Percentiles rank a stretch among this genome's conserved stretches.
Conservation (phyloP, 2,329 filamentous ascomycete genomes). For the Cercospora sp. region DNA sequence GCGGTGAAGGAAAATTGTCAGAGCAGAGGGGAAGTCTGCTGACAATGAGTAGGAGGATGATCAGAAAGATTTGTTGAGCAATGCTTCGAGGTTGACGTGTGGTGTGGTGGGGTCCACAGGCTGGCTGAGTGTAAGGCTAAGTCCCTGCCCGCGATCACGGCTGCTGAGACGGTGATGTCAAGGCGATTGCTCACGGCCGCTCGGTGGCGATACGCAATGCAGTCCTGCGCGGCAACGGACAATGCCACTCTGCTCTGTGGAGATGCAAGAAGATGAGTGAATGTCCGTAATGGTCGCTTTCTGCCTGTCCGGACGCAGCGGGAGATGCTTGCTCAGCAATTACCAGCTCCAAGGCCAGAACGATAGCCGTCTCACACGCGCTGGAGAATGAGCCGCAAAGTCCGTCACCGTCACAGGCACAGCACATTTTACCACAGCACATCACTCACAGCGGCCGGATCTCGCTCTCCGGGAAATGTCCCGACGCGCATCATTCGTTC, state of each 20-base stretch:
- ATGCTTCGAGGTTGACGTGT: conserved; percentile 7
- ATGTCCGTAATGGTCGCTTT: no score
- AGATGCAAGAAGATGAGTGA: neutral
- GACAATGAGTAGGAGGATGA: conserved; percentile 4
- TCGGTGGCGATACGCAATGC: neutral
- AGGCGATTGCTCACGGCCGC: neutral
- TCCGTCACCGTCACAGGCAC: neutral
- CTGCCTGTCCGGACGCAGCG: neutral
- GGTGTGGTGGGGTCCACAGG: conserved; percentile 1
- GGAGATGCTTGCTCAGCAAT: conserved; percentile 2
- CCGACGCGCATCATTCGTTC: neutral
- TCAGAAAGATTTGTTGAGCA: conserved; percentile 14
- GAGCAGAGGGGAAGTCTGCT: conserved; percentile 9
- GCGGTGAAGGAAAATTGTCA: neutral
- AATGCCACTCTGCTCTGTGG: neutral
- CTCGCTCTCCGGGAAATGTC: conserved; percentile 5
- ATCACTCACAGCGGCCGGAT: neutral
- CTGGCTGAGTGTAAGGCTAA: neutral
- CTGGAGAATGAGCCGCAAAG: neutral
- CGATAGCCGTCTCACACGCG: neutral
- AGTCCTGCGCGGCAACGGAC: neutral
- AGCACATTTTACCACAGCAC: neutral
- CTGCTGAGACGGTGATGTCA: conserved; percentile 10
- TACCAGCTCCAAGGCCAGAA: neutral
- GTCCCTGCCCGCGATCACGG: conserved; percentile 3